Conservation (phyloP, 1,139 yeast genomes). For the Yamadazyma mexicana region DNA sequence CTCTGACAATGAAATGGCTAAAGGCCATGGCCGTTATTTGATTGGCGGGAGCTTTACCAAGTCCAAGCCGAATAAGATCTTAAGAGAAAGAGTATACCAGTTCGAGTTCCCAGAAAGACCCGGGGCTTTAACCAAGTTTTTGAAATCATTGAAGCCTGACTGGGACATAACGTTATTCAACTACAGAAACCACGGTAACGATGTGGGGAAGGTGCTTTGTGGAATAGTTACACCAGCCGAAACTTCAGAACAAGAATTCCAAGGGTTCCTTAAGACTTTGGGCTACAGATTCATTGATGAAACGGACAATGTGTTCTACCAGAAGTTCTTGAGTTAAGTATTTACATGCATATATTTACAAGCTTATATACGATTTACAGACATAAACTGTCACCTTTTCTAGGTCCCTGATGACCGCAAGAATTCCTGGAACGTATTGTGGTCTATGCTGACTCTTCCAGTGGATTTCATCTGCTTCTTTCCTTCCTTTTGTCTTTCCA, state of each 20-base stretch:
- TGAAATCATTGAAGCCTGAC: slow-evolving; percentile 65
- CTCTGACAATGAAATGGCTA: slow-evolving; percentile 91
- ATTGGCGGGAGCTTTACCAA: slow-evolving; percentile 67
- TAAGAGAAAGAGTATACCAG: slow-evolving; percentile 72
- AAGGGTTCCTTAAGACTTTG: slow-evolving; percentile 63
- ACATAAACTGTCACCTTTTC: neutral
- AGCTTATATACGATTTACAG: no score
- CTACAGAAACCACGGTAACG: slow-evolving; percentile 95
- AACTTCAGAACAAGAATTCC: slow-evolving; percentile 62
- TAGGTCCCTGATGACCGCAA: slow-evolving; percentile 23
- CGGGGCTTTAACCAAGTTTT: slow-evolving; percentile 82
- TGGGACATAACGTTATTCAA: slow-evolving; percentile 96
- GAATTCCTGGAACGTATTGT: slow-evolving; percentile 82
- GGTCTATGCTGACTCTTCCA: slow-evolving; percentile 76
- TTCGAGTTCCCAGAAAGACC: slow-evolving; percentile 98
- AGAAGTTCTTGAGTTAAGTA: slow-evolving; percentile 55
- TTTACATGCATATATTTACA: slow-evolving; percentile 4
- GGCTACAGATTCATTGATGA: slow-evolving; percentile 83
- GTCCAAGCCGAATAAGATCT: slow-evolving; percentile 35
- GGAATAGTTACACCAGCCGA: slow-evolving; percentile 83
- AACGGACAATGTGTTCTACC: slow-evolving; percentile 79
- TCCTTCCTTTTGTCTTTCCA: slow-evolving; percentile 91
- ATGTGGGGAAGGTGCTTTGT: slow-evolving; percentile 86
- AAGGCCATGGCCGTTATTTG: slow-evolving; percentile 91
- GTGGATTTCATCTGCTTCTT: slow-evolving; percentile 79